Percentiles rank a stretch among this genome's conserved stretches.
phyloP scores from a whole-genome alignment of 441 rosid genomes.

The Capsella rubella region DNA sequence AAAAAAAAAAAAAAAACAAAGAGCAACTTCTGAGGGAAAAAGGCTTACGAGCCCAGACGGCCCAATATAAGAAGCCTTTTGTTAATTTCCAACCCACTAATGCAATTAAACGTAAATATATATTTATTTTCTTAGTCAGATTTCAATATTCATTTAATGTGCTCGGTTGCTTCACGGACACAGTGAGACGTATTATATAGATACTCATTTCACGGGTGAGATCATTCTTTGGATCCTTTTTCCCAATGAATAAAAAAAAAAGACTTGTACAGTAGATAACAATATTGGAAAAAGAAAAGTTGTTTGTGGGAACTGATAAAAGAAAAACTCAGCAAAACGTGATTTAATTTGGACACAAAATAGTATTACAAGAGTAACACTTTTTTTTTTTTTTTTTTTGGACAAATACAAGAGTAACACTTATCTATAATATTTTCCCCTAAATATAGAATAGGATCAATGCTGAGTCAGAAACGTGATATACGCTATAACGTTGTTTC shows the following conservation, averaged over 20 bases:
- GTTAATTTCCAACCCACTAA: background rate
- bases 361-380: background rate
- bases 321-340: no score
- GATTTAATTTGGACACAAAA: background rate
- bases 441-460: background rate
- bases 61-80: background rate
- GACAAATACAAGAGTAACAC: background rate
- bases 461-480: conserved; percentile 40
- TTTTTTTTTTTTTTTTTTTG: no score
- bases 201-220: no score
- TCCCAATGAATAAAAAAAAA: no score
- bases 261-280: no score
- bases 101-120: background rate
- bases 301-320: no score
- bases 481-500: background rate
- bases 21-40: background rate
- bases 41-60: background rate
- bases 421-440: background rate
- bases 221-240: no score
- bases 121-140: background rate
- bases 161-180: no score
- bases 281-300: no score
- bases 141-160: background rate
- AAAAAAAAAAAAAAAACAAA: no score
- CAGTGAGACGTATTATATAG: no score